Base-by-base conservation (phyloP, 257 asterid genomes). In the Lavandula angustifolia region DNA sequence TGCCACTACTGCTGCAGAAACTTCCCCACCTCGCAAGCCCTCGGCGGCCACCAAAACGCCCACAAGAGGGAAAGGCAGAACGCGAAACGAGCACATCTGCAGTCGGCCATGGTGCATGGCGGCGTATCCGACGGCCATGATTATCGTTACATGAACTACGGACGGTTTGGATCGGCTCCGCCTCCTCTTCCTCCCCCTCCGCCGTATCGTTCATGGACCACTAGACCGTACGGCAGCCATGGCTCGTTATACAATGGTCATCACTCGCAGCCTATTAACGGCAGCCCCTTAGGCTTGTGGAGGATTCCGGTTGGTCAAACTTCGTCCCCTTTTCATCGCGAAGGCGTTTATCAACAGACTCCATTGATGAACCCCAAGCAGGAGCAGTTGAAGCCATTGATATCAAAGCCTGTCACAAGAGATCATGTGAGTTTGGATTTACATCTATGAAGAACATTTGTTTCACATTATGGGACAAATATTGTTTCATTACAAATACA, bases 21-120 rank as follows among this genome's bases (percentile, higher is more conserved):
- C 82, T 91, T 91, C 80, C 95, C 96, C 0, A 91, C 98, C 8
- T 88, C 98, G 1, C 98, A 91, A 74, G 98, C 98, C 1, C 85
- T 91, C 1, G 98, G 98, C 12, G 98, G 98, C 38, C 98, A 91
- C 16, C 98, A 91, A 62, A 91, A 91, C 73, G 98, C 96, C 3
- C 98, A 91, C 81, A 91, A 86, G 58, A 82, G 95, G 54, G 98
- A 91, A 55, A 79, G 98, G 0, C 98, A 91, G 59, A 90, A 86
- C 9, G 98, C 98, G 0, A 91, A 86, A 56, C 76, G 96, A 0
- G 86, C 88, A 0, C 91, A 86, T 68, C 53, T 88, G 69, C 96
- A 88, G 73, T 84, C 95, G 0, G 79, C 89, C 1, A 79, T 85
- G 85, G 64, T 67, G 65, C 87, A 86, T 60, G 84, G 84, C 6